Conservation (phyloP, 441 rosid species). For the Bocquillonia castaneifolia region DNA sequence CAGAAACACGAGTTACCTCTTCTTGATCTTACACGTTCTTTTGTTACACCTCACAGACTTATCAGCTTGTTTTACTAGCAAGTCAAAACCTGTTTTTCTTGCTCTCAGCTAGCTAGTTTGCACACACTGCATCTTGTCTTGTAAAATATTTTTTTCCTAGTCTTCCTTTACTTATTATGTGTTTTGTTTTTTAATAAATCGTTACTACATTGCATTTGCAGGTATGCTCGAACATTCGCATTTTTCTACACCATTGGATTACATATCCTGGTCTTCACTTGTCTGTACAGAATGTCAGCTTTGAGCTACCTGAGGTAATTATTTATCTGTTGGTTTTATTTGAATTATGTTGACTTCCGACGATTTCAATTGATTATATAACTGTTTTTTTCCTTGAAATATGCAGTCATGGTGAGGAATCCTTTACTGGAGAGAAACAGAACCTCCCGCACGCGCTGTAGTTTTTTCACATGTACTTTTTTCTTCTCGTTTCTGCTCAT, state of each 20-base stretch:
- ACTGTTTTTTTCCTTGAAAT: too few species aligned
- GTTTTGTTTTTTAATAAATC: background rate
- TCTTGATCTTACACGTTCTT: background rate
- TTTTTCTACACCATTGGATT: conserved; percentile 90
- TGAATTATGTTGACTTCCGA: too few species aligned
- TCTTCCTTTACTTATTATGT: background rate
- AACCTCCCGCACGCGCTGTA: conserved; percentile 67
- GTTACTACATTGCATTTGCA: conserved; percentile 35
- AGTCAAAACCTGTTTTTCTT: background rate
- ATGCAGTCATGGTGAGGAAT: conserved; percentile 68
- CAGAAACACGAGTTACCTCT: background rate
- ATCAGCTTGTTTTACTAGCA: background rate
- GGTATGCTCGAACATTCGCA: conserved; percentile 89
- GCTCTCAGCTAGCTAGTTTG: background rate
- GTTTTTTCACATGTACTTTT: background rate
- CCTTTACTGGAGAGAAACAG: conserved; percentile 40
- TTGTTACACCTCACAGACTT: background rate
- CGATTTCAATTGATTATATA: too few species aligned
- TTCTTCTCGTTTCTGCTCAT: background rate
- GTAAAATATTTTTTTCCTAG: too few species aligned
- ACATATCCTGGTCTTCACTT: conserved; percentile 78
- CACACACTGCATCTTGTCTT: background rate
- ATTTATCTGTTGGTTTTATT: too few species aligned
- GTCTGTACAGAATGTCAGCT: conserved; percentile 97
- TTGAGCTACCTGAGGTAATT: conserved; percentile 83